Percentiles rank a stretch among this genome's conserved stretches.
Evolutionary conservation across 768 basidiomycete genomes (phyloP).

Genomic region (Collybia nuda): DNA sequence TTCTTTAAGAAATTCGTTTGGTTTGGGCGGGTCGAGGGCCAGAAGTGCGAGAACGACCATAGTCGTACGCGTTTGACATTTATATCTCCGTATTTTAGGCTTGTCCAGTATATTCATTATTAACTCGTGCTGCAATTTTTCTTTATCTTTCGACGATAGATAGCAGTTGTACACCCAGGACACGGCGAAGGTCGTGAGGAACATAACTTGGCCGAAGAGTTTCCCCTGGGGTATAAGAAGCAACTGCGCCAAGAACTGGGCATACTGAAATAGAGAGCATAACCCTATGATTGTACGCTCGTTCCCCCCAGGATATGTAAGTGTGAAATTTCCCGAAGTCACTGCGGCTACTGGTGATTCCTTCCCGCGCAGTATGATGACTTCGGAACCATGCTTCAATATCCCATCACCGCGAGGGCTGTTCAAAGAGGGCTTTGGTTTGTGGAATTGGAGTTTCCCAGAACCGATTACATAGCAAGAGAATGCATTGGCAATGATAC

Average conservation of each 20-base stretch:
- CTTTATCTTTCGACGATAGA: conserved; percentile 11
- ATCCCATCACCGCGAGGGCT: conserved; percentile 26
- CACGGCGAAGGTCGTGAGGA: conserved; percentile 21
- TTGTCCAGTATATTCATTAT: not conserved
- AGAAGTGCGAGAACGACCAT: not conserved
- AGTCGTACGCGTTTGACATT: not conserved
- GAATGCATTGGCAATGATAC: conserved; percentile 29
- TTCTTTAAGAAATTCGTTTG: not conserved
- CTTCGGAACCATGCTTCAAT: not conserved
- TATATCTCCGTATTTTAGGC: not conserved
- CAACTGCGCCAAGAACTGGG: conserved; percentile 31
- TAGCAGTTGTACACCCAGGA: conserved; percentile 29
- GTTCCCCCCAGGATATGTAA: conserved; percentile 15
- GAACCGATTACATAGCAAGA: conserved; percentile 13
- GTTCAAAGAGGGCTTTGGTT: not conserved
- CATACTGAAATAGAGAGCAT: conserved; percentile 22
- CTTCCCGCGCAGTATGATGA: conserved; percentile 23
- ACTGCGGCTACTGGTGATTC: conserved; percentile 22
- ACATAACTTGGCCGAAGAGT: conserved; percentile 30
- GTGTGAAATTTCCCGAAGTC: conserved; percentile 21
- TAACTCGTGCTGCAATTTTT: not conserved
- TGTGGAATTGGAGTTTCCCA: not conserved
- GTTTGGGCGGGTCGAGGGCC: not conserved
- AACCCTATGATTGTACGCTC: conserved; percentile 9
- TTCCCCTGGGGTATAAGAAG: conserved; percentile 29